Percentiles rank a stretch among this genome's conserved stretches.
Conservation (phyloP, 1,139 yeast species). For the Zhuliangozyma blackwelliae region DNA sequence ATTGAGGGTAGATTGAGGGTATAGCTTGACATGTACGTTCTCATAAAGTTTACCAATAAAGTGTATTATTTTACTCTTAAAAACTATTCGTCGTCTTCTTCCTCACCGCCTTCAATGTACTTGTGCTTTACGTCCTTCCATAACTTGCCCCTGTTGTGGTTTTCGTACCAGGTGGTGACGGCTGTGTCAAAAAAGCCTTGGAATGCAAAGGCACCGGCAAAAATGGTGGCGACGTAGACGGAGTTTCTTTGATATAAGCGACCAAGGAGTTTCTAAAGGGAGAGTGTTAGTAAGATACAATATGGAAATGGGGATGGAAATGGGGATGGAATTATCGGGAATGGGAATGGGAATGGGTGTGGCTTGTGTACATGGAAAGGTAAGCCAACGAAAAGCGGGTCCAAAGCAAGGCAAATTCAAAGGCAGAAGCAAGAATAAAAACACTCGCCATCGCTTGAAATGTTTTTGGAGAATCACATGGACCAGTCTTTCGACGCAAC, state of each 20-base stretch:
- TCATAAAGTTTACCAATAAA: no score
- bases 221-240: conserved; percentile 78
- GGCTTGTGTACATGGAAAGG: no score
- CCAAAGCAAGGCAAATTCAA: no score
- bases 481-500: no score
- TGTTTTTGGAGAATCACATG: no score
- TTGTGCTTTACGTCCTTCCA: conserved; percentile 89
- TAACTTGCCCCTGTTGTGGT: conserved; percentile 90
- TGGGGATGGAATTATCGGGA: background rate
- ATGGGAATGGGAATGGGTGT: background rate
- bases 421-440: no score
- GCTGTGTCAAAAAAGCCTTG: conserved; percentile 79
- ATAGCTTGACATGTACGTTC: no score
- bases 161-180: conserved; percentile 79
- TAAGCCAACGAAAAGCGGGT: no score
- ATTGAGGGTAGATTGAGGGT: no score
- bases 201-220: conserved; percentile 85
- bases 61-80: no score
- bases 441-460: no score
- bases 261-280: conserved; percentile 18
- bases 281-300: conserved; percentile 9
- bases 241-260: conserved; percentile 90
- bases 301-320: background rate
- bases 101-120: conserved; percentile 56
- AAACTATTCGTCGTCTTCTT: conserved; percentile 44